Conservation (phyloP, 208 protist species). For the Leishmania braziliensis region DNA sequence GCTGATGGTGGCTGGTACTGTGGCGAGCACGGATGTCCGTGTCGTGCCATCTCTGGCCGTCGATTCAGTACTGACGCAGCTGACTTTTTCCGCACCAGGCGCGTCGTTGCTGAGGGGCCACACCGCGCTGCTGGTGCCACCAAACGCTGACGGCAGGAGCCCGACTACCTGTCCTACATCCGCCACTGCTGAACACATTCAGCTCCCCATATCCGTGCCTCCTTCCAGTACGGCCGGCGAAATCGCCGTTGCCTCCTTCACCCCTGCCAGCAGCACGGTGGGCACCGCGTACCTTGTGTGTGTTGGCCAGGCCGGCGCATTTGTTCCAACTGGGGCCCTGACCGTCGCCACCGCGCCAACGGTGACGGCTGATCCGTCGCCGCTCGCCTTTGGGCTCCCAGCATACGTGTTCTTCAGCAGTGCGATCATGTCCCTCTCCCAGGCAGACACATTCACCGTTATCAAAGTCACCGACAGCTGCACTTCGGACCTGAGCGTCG, state of each 20-base stretch:
- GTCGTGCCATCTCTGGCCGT: slow-evolving; percentile 41
- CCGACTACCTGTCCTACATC: slow-evolving; percentile 15
- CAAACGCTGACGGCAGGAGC: not conserved
- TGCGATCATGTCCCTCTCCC: slow-evolving; percentile 19
- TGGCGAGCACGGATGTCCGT: slow-evolving; percentile 16
- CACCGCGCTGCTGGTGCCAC: slow-evolving; percentile 22
- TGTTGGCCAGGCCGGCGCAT: slow-evolving; percentile 23
- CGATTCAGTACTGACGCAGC: slow-evolving; percentile 24
- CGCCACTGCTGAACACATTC: slow-evolving; percentile 9
- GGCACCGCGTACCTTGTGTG: slow-evolving; percentile 42
- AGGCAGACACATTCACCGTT: slow-evolving; percentile 36
- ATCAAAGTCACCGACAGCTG: slow-evolving; percentile 30
- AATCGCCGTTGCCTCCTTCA: slow-evolving; percentile 34
- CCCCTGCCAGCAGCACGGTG: slow-evolving; percentile 6
- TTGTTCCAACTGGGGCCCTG: slow-evolving; percentile 34
- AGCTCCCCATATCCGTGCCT: slow-evolving; percentile 19
- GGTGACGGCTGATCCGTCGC: slow-evolving; percentile 23
- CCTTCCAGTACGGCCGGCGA: not conserved
- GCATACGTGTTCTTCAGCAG: slow-evolving; percentile 35
- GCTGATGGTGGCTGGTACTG: slow-evolving; percentile 26
- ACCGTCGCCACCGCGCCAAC: slow-evolving; percentile 28
- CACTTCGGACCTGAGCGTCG: slow-evolving; percentile 13
- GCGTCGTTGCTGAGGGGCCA: slow-evolving; percentile 31
- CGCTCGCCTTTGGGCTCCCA: slow-evolving; percentile 34
- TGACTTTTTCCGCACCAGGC: slow-evolving; percentile 52